Conservation (phyloP, 345 rosid genomes). For the Dipteronia dyeriana region DNA sequence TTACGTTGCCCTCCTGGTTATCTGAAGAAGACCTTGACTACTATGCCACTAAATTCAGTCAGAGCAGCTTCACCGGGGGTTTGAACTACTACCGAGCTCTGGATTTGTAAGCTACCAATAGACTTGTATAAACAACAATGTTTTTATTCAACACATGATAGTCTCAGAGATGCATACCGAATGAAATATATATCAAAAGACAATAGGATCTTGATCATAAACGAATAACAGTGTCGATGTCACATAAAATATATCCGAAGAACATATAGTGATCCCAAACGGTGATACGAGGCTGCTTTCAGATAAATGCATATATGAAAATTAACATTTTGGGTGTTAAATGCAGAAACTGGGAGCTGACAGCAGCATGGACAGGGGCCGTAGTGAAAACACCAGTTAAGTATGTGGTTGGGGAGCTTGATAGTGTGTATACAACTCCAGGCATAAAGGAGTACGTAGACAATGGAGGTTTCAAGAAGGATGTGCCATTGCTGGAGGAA, state of each 20-base stretch:
- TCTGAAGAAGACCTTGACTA: slow-evolving; percentile 60
- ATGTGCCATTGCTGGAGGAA: slow-evolving; percentile 61
- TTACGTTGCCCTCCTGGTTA: slow-evolving; percentile 63
- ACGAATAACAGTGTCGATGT: too few species aligned
- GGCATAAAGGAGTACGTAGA: slow-evolving; percentile 61
- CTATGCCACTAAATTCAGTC: slow-evolving; percentile 41
- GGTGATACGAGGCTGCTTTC: too few species aligned
- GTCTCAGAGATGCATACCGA: background rate
- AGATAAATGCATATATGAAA: too few species aligned
- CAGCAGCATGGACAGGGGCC: slow-evolving; percentile 63
- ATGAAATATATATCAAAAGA: too few species aligned
- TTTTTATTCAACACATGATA: background rate
- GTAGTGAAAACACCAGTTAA: slow-evolving; percentile 63
- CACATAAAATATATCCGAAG: too few species aligned
- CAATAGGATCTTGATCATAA: too few species aligned
- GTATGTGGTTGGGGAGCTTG: slow-evolving; percentile 63
- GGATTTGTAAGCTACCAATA: slow-evolving; percentile 50
- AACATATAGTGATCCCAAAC: too few species aligned
- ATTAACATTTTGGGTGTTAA: background rate
- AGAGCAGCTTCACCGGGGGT: slow-evolving; percentile 68
- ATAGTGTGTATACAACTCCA: slow-evolving; percentile 62
- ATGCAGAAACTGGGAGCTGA: slow-evolving; percentile 77
- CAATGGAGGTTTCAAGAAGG: slow-evolving; percentile 45
- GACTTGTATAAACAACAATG: background rate
- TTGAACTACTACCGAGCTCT: slow-evolving; percentile 80